Base-by-base conservation (phyloP, 2,329 filamentous ascomycete species). In the Nigrograna mackinnonii region DNA sequence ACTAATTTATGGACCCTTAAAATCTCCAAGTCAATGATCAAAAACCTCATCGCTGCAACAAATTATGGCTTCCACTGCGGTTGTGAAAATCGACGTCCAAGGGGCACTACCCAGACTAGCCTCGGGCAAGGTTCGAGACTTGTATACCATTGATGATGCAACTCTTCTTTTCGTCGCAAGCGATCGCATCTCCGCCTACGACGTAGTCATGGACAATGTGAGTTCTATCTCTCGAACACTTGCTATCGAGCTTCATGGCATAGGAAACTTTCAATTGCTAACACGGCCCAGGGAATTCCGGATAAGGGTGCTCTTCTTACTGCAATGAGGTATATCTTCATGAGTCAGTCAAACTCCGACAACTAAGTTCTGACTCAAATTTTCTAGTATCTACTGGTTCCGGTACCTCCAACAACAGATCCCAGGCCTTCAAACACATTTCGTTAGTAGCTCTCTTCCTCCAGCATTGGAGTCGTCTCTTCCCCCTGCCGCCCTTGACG, bases 141-240 rank as follows among this genome's bases (percentile, higher is more conserved):
- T 95, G 26, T 95, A 89, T 68, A 77, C 81, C 47, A 74, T 95
- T 40, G 82, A 89, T 64, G 74, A 82, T 30, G 72, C 80, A 43
- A 86, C 82, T 2, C 80, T 95, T 4, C 84, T 95, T 43, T 92
- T 96, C 64, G 84, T 91, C 41, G 86, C 89, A 18, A 87, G 89
- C 12, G 91, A 96, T 73, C 86, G 94, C 54, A 94, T 96, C 67
- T 96, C 90, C 18, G 94, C 94, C 42, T 97, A 92, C 76, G 92
- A 97, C 79, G 90, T 95, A 57, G 83, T 95, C 57, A 84, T 95
- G 78, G 74, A 81, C 58, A 96, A 94, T 71, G 84, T 85, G 66
- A 61, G 70, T 58, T 20, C 16, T 33, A 9, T n/a, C n/a, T n/a
- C n/a, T n/a, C n/a, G n/a, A n/a, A n/a, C n/a, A n/a, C n/a, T n/a